Evolutionary conservation across 495 filamentous ascomycete genomes (phyloP).

Genomic region (Recurvomyces mirabilis): DNA sequence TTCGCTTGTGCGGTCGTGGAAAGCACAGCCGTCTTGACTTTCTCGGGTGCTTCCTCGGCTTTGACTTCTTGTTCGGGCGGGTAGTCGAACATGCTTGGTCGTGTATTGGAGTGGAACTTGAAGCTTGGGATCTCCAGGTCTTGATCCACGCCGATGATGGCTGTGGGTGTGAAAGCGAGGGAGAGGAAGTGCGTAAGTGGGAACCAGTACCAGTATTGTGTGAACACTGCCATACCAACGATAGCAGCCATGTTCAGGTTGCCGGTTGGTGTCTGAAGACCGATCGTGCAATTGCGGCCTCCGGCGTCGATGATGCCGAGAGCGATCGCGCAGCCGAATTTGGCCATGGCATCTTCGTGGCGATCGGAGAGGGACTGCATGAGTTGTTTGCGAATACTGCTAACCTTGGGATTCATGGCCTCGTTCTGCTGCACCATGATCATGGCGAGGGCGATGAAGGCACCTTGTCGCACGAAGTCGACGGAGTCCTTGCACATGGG

Average conservation of each 20-base stretch:
- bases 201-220: constrained; percentile 99
- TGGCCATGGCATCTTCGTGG: constrained; percentile 99
- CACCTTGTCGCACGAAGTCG: constrained; percentile 96
- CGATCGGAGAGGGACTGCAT: constrained; percentile 75
- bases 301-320: constrained; percentile 97
- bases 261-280: constrained; percentile 91
- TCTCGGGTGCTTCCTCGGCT: constrained; percentile 80
- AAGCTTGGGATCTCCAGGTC: constrained; percentile 90
- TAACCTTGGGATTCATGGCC: constrained; percentile 59
- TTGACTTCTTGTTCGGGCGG: constrained; percentile 93
- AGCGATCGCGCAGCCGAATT: constrained; percentile 88
- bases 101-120: constrained; percentile 89
- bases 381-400: constrained; percentile 52
- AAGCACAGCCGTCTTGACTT: constrained; percentile 90
- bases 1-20: constrained; percentile 96
- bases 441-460: constrained; percentile 91
- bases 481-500: constrained; percentile 99
- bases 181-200: constrained; percentile 96
- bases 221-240: constrained; percentile 95
- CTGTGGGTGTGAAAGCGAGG: constrained; percentile 83
- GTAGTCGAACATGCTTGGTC: constrained; percentile 94
- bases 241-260: constrained; percentile 97
- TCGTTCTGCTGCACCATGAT: constrained; percentile 94
- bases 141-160: constrained; percentile 86
- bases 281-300: constrained; percentile 96